These are phyloP conservation scores for Gypsophila paniculata DNA, from an alignment of 179 eudicot species.

Conservation along the genomic window DNA sequence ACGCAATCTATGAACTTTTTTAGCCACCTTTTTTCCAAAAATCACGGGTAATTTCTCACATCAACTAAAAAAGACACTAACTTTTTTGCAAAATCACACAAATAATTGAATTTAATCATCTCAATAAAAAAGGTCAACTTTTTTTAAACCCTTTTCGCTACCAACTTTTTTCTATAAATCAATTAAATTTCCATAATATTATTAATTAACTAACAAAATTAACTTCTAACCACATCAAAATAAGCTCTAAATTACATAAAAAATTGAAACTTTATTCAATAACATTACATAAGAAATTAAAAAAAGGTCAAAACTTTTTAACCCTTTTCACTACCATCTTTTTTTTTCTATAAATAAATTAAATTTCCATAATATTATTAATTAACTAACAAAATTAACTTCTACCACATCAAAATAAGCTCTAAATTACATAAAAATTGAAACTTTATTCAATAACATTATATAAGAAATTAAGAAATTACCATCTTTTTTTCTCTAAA, in stretches of 20 bases:
- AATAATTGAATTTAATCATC: slow-evolving; percentile 6
- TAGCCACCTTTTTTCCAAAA: neutral
- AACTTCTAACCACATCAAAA: neutral
- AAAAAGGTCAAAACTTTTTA: neutral
- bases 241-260: neutral
- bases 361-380: slow-evolving; percentile 1
- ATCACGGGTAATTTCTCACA: slow-evolving; percentile 11
- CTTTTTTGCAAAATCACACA: neutral
- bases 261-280: neutral
- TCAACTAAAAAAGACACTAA: neutral
- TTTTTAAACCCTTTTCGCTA: slow-evolving; percentile 3
- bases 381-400: slow-evolving; percentile 4
- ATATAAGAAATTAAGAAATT: neutral
- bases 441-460: neutral
- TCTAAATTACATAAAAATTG: neutral
- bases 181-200: slow-evolving; percentile 8
- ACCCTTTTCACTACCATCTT: slow-evolving; percentile 1
- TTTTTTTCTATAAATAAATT: neutral
- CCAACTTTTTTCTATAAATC: neutral
- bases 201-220: neutral
- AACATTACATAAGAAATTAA: neutral
- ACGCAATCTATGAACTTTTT: slow-evolving; percentile 2
- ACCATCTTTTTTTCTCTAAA: neutral
- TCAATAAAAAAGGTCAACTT: neutral
- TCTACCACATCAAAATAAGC: neutral